phyloP scores from a whole-genome alignment of 1,139 yeast genomes.

The Fermentozyma sake region DNA sequence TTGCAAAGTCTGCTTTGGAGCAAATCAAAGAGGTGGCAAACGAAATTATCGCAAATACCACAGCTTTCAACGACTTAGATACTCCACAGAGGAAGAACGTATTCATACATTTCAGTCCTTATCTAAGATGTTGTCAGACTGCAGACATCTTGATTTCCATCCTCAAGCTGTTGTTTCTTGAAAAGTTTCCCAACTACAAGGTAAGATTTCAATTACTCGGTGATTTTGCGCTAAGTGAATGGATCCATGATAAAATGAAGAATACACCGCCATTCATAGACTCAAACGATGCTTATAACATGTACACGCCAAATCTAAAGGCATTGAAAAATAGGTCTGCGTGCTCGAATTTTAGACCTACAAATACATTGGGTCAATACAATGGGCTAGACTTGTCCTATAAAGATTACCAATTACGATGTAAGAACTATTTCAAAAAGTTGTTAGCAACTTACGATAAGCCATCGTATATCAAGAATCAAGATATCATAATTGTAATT shows the following conservation, averaged over 20 bases:
- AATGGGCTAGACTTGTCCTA: conserved; percentile 42
- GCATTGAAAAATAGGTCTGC: conserved; percentile 30
- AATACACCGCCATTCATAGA: conserved; percentile 43
- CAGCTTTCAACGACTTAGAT: conserved; percentile 18
- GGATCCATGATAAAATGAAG: conserved; percentile 46
- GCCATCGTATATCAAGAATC: conserved; percentile 28
- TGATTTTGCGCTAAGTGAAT: conserved; percentile 45
- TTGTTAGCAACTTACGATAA: conserved; percentile 44
- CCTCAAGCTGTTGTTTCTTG: conserved; percentile 21
- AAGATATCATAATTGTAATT: conserved; percentile 38
- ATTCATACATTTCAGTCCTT: conserved; percentile 43
- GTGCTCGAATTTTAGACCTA: conserved; percentile 43
- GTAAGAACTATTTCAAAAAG: conserved; percentile 40
- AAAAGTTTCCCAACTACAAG: conserved; percentile 29
- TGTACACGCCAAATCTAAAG: conserved; percentile 45
- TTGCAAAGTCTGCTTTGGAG: conserved; percentile 25
- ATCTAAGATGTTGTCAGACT: conserved; percentile 42
- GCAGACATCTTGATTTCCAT: conserved; percentile 37
- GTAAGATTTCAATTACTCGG: conserved; percentile 39
- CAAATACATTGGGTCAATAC: conserved; percentile 43
- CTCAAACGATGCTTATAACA: conserved; percentile 44
- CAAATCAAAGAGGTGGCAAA: conserved; percentile 30
- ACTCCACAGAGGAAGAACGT: conserved; percentile 28
- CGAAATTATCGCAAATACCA: conserved; percentile 23
- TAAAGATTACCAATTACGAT: conserved; percentile 38